Percentiles rank a stretch among this genome's conserved stretches.
Conservation (phyloP, 116 monocot species). For the Trichopus zeylanicus region DNA sequence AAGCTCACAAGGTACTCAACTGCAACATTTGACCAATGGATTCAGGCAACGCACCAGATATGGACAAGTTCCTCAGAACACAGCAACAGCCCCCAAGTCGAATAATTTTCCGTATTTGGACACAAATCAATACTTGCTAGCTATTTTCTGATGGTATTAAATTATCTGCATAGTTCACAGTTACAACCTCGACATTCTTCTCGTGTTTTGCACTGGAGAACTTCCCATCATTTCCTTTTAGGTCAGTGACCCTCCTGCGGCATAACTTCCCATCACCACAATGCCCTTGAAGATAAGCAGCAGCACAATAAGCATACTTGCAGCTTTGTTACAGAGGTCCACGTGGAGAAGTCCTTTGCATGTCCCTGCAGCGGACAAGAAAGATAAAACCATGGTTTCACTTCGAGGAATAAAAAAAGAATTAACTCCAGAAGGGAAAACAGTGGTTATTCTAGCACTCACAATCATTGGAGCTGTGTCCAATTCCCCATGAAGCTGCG, state of each 20-base stretch:
- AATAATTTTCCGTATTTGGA: not conserved
- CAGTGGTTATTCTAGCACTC: not conserved
- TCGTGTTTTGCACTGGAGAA: slow-evolving; percentile 7
- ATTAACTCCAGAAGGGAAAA: not conserved
- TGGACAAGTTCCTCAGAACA: slow-evolving; percentile 58
- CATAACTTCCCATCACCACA: not conserved
- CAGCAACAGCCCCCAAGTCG: slow-evolving; percentile 13
- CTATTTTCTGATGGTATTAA: not conserved
- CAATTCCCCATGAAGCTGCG: slow-evolving; percentile 40
- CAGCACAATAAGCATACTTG: not conserved
- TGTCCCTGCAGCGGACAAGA: slow-evolving; percentile 7
- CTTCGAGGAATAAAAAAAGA: not conserved
- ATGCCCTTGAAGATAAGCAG: not conserved
- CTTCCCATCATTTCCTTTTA: slow-evolving; percentile 13
- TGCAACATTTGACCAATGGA: slow-evolving; percentile 36
- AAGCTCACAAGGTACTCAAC: slow-evolving; percentile 40
- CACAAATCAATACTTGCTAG: not conserved
- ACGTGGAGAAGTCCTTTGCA: slow-evolving; percentile 20
- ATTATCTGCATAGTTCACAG: not conserved
- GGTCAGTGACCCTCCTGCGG: slow-evolving; percentile 20
- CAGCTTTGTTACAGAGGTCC: slow-evolving; percentile 4
- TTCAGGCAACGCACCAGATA: slow-evolving; percentile 45
- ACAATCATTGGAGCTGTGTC: slow-evolving; percentile 31
- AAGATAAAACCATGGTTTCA: too few relatives aligned
- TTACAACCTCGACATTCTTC: slow-evolving; percentile 1